Base-by-base conservation (phyloP, 371 early-diverging fungal genomes). In the Gilbertella persicaria region DNA sequence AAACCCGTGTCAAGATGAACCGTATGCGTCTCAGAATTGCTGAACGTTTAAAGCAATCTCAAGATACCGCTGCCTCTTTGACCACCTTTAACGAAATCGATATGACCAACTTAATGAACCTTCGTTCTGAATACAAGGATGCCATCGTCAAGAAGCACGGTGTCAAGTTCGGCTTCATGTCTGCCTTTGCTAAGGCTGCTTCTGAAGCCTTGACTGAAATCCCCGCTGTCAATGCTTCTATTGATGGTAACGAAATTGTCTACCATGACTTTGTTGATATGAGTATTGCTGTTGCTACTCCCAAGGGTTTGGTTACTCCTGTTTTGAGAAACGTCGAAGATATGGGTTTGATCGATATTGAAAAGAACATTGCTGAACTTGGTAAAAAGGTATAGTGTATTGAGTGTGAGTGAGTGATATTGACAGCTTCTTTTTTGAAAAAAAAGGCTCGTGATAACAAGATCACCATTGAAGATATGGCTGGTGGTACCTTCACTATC, bases 1-100 rank as follows among this genome's bases (percentile, higher is more conserved):
- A 87, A 67, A 79, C 71, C 33, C 86, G 83, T 50, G 95, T 94
- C 50, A 95, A 95, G 81, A 96, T 98, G 97, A 93, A 84, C 86
- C 90, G 97, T 58, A 98, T 98, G 98, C 92, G 98, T 46, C 68
- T 84, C 66, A 83, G 91, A 55, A 98, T 98, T 55, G 85, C 98
- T 41, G 90, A 89, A 71, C 89, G 96, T 55, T 81, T 98, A 67
- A 97, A 97, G 88, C 91, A 95, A 75, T 92, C 97, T 41, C 97
- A 98, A 78, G 89, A 94, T 72, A 93, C 85, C 38, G 96, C 97
- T 26, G 98, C 98, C 29, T 89, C 97, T 39, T 82, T 98, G 63
- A 98, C 98, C 38, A 97, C 97, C 29, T 98, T 98, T 79, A 98
- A 98, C 79, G 97, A 98, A 79, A 86, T 97, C 37, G 98, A 98